These are phyloP conservation scores for Pichia sp. DNA, from an alignment of 1,139 yeast genomes.

Conservation along the genomic window DNA sequence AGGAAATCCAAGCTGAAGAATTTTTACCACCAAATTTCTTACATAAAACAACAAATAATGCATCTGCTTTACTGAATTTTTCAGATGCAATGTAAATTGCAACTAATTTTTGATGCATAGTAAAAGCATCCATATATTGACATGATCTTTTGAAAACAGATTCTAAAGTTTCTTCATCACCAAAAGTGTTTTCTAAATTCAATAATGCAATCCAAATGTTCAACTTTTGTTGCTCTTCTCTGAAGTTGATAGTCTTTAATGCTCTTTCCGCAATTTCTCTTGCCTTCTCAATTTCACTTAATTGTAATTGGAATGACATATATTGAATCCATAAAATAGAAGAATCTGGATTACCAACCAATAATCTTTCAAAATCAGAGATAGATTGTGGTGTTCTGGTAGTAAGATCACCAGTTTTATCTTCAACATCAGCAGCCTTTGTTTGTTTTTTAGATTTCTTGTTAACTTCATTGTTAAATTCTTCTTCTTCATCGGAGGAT, in stretches of 20 bases:
- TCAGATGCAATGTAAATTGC: conserved; percentile 72
- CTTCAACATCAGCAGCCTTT: conserved; percentile 50
- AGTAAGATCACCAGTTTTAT: conserved; percentile 76
- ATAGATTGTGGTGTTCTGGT: conserved; percentile 88
- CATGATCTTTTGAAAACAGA: conserved; percentile 76
- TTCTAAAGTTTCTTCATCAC: conserved; percentile 74
- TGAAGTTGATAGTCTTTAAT: conserved; percentile 76
- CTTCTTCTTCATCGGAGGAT: conserved; percentile 47
- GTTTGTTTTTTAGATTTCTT: conserved; percentile 39
- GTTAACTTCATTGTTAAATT: conserved; percentile 39
- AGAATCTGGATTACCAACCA: conserved; percentile 89
- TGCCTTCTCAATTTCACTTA: conserved; percentile 90
- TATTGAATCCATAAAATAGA: conserved; percentile 96
- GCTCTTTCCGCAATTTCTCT: conserved; percentile 93
- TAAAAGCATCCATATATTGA: conserved; percentile 84
- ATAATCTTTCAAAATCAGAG: conserved; percentile 82
- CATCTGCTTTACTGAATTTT: conserved; percentile 63
- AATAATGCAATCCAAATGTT: conserved; percentile 95
- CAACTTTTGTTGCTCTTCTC: conserved; percentile 90
- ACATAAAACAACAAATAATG: conserved; percentile 56
- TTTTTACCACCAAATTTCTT: conserved; percentile 74
- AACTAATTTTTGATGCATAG: conserved; percentile 74
- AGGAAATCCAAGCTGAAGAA: conserved; percentile 69
- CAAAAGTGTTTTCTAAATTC: conserved; percentile 91
- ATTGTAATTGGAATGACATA: conserved; percentile 94